phyloP scores from a whole-genome alignment of 2,329 filamentous ascomycete genomes.

The Neophaeococcomyces aloes region DNA sequence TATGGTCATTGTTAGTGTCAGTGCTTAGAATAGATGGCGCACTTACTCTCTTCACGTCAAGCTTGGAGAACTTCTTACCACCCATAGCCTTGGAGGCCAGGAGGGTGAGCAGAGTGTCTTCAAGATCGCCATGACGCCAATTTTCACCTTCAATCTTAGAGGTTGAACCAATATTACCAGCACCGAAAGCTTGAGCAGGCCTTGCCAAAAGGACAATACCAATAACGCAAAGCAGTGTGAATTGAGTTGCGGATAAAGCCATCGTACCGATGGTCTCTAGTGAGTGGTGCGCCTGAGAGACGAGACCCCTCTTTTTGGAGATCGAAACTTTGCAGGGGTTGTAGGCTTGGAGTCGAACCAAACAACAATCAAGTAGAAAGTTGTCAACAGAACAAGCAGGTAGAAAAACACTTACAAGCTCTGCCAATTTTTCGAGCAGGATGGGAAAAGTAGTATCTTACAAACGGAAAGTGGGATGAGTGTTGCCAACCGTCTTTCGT shows the following conservation, averaged over 20 bases:
- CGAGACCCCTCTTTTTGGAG: constrained; percentile 1
- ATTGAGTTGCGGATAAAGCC: constrained; percentile 17
- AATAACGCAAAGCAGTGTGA: constrained; percentile 19
- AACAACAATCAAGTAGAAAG: too few species aligned
- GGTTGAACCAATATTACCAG: constrained; percentile 75
- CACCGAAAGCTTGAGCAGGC: constrained; percentile 68
- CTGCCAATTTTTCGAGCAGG: too few species aligned
- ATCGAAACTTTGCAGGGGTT: neutral
- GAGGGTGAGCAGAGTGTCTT: constrained; percentile 73
- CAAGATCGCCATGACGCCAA: constrained; percentile 86
- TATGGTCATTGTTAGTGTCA: constrained; percentile 29
- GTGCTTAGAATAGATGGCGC: neutral
- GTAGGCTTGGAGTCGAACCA: neutral
- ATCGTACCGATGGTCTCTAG: constrained; percentile 10
- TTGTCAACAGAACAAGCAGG: too few species aligned
- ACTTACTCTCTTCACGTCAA: constrained; percentile 55
- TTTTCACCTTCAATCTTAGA: constrained; percentile 76
- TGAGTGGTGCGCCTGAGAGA: neutral
- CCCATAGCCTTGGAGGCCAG: constrained; percentile 53
- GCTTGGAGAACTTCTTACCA: constrained; percentile 77
- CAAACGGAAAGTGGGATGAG: too few species aligned
- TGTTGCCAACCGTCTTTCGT: too few species aligned
- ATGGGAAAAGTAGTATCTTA: too few species aligned
- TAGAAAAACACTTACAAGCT: too few species aligned
- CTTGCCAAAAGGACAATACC: constrained; percentile 53